Evolutionary conservation across 305 asterid species (phyloP).

Genomic region (Striga hermonthica): DNA sequence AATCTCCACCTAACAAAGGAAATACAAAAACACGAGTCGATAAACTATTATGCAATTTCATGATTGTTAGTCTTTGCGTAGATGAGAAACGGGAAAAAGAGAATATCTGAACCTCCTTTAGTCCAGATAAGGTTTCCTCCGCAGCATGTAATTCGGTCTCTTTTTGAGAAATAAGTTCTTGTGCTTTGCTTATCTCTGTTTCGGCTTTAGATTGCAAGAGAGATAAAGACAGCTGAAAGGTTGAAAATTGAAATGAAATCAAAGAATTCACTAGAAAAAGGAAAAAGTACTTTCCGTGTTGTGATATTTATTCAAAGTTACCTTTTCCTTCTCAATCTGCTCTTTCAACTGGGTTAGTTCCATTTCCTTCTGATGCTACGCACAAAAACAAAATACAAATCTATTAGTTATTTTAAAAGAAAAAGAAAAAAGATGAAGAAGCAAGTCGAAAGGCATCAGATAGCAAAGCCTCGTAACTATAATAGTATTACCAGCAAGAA

Average conservation of each 20-base stretch:
- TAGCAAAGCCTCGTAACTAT: not conserved
- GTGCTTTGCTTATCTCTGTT: constrained; percentile 62
- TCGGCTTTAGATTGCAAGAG: constrained; percentile 68
- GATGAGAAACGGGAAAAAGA: constrained; percentile 21
- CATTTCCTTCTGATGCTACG: constrained; percentile 81
- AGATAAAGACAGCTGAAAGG: constrained; percentile 61
- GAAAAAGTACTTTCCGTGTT: not conserved
- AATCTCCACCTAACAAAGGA: constrained; percentile 63
- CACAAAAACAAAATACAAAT: constrained; percentile 32
- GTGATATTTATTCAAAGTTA: constrained; percentile 27
- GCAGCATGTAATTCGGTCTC: constrained; percentile 64
- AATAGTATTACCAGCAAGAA: constrained; percentile 65
- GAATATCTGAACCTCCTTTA: constrained; percentile 61
- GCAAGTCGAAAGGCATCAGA: not conserved
- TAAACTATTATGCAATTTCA: not conserved
- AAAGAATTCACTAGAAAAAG: not conserved
- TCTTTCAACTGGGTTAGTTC: constrained; percentile 71
- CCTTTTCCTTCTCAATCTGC: constrained; percentile 84
- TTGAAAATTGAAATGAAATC: constrained; percentile 33
- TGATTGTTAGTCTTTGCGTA: not conserved
- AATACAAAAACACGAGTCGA: constrained; percentile 17
- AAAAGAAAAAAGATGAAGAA: constrained; percentile 4
- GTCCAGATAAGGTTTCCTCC: constrained; percentile 70
- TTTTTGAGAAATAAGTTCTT: constrained; percentile 59
- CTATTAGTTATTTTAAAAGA: constrained; percentile 28